Base-by-base conservation (phyloP, 169 alveolate species). In the Eimeria necatrix region DNA sequence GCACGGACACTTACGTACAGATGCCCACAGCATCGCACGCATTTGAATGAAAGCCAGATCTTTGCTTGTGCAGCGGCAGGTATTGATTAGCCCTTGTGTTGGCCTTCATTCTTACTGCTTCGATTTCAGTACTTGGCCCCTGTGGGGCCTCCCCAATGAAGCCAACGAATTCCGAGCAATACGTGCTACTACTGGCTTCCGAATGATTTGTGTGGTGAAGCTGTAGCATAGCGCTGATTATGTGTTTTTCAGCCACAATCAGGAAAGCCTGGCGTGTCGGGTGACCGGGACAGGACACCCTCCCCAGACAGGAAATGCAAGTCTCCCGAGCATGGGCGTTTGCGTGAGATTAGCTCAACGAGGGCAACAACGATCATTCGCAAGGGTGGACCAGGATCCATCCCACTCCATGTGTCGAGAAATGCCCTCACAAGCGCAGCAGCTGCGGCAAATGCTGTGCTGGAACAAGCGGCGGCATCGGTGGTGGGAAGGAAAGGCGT, bases 271-370 rank as follows among this genome's bases (percentile, higher is more conserved):
- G 20, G 20, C 22, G 53, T 5, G 14, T 73, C 84, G 59, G 84
- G 78, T 24, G 84, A 73, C 24, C 84, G 84, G n/a, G 84, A 73
- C 53, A 22, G 53, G 10, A 73, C 84, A 10, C 84, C 84, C 7
- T 73, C 84, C 20, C 84, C 84, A 26, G 84, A 73, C 53, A 22
- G 84, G 59, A 73, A 73, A 20, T 73, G 84, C 84, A 73, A 41
- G 84, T 73, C 84, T 32, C 84, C 84, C 10, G 84, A 73, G 56
- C 49, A 22, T 73, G 49, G 52, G 0, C 53, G 59, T 41, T 24
- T 73, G 53, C 84, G 22, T 0, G 84, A 73, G 24, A 10, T 73
- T 12, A 7, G 53, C 14, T 56, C 84, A 12, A 73, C 48, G 18
- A 22, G 84, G 14, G 49, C 84, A n/a, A 73, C 84, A 73, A 73